Evolutionary conservation across 2,329 filamentous ascomycete genomes (phyloP).

Genomic region (Cryoendolithus antarcticus): DNA sequence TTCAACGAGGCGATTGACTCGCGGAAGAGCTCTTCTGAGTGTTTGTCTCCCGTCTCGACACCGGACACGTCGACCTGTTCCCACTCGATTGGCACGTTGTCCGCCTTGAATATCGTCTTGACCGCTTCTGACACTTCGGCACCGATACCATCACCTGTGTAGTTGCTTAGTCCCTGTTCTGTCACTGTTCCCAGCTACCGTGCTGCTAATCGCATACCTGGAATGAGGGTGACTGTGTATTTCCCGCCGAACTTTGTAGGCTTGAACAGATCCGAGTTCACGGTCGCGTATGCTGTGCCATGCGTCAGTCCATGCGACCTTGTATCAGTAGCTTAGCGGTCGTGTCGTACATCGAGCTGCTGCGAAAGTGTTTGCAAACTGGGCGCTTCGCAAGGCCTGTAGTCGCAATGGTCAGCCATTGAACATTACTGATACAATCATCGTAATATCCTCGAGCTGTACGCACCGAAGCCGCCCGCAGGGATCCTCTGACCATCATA

Average conservation of each 20-base stretch:
- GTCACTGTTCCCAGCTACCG: slow-evolving; percentile 1
- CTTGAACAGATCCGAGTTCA: slow-evolving; percentile 96
- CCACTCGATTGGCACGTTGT: slow-evolving; percentile 98
- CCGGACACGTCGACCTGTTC: slow-evolving; percentile 95
- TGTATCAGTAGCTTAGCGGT: no score
- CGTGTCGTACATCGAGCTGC: slow-evolving; percentile 41
- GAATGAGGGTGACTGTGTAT: slow-evolving; percentile 97
- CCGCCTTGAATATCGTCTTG: slow-evolving; percentile 98
- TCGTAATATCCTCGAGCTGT: neutral
- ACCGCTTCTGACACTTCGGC: slow-evolving; percentile 96
- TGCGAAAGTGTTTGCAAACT: slow-evolving; percentile 35
- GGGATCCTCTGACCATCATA: slow-evolving; percentile 34
- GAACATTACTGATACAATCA: neutral
- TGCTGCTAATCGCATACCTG: slow-evolving; percentile 45
- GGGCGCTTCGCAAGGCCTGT: slow-evolving; percentile 42
- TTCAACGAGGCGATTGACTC: slow-evolving; percentile 90
- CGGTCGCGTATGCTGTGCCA: slow-evolving; percentile 53
- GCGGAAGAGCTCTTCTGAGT: slow-evolving; percentile 88
- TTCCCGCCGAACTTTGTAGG: slow-evolving; percentile 98
- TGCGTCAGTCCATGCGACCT: no score
- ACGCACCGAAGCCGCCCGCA: slow-evolving; percentile 37
- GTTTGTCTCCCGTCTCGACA: slow-evolving; percentile 70
- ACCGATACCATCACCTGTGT: slow-evolving; percentile 77
- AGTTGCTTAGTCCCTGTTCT: slow-evolving; percentile 3
- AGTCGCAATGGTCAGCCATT: slow-evolving; percentile 3